phyloP scores from a whole-genome alignment of 179 eudicot genomes.

The Amaranthus tricolor region DNA sequence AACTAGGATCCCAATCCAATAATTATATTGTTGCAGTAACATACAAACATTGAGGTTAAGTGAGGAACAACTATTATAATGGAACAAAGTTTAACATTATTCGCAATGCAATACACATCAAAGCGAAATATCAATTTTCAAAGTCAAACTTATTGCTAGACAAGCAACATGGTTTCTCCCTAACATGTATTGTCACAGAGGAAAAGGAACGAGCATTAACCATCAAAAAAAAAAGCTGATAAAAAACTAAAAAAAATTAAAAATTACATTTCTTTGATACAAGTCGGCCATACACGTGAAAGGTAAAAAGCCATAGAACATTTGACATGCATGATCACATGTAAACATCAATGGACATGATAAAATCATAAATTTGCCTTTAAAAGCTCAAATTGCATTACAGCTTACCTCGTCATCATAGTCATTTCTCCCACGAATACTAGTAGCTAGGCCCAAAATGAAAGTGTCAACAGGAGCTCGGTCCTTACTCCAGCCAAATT shows the following conservation, averaged over 20 bases:
- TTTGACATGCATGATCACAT: slow-evolving; percentile 4
- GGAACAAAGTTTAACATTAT: neutral
- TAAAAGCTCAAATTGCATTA: neutral
- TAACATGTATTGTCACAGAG: neutral
- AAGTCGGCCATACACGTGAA: neutral
- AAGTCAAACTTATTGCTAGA: neutral
- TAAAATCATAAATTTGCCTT: neutral
- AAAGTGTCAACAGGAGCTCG: slow-evolving; percentile 86
- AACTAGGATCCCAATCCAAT: neutral
- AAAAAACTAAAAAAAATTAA: neutral
- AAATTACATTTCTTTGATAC: too few relatives aligned
- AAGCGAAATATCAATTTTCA: neutral
- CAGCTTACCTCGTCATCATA: slow-evolving; percentile 80
- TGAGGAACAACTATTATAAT: neutral
- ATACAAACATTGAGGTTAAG: neutral
- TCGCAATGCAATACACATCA: neutral
- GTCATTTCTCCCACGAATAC: slow-evolving; percentile 85
- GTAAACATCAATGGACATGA: neutral
- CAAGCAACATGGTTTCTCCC: neutral
- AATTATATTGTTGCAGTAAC: neutral
- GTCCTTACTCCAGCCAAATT: slow-evolving; percentile 91
- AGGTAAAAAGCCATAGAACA: neutral
- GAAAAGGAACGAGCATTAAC: neutral
- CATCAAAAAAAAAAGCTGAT: neutral
- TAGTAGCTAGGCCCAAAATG: slow-evolving; percentile 78